Base-by-base conservation (phyloP, 2,329 filamentous ascomycete genomes). In the Pezicula neosporulosa region DNA sequence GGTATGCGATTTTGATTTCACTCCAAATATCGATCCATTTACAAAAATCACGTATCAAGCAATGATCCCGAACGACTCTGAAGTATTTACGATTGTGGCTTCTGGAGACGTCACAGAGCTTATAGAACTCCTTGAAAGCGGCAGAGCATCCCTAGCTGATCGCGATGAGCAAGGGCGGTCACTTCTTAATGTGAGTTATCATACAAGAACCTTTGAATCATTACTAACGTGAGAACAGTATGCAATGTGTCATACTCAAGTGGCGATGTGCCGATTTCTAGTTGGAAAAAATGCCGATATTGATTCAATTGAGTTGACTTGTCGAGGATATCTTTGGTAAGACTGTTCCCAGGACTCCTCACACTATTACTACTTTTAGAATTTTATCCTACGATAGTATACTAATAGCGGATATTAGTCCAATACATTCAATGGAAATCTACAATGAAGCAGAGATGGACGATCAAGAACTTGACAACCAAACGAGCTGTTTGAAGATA, bases 1-100 rank as follows among this genome's bases (percentile, higher is more conserved):
- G 2, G 33, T 56, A 39, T 24, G 24, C 24, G 24, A 24, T 6
- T 41, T 58, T 21, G 51, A 56, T 44, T 51, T 58, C 37, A 37
- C 12, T 48, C 49, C 56, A 39, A 33, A 44, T 10, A 50, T 48
- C 24, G 24, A 54, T 47, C 53, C 46, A 39, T 24, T 38, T 12
- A 37, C 47, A 45, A 53, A n/a, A 24, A 48, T 58, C 41, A 53
- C 54, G 18, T 58, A 56, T 37, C 51, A 54, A 39, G 44, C 54
- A 48, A 48, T 53, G 36, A 48, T 55, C 19, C 54, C 51, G 28
- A 56, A 54, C 46, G 30, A 45, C 24, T 52, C 50, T 24, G 50
- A 52, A 41, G 41, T 52, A 27, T 52, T 52, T 24, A 30, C 21
- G 13, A 49, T 52, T 45, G 41, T 46, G n/a, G 41, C 12, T 36